Conservation (phyloP, 148 eudicot genomes). For the Amaranthus palmeri region DNA sequence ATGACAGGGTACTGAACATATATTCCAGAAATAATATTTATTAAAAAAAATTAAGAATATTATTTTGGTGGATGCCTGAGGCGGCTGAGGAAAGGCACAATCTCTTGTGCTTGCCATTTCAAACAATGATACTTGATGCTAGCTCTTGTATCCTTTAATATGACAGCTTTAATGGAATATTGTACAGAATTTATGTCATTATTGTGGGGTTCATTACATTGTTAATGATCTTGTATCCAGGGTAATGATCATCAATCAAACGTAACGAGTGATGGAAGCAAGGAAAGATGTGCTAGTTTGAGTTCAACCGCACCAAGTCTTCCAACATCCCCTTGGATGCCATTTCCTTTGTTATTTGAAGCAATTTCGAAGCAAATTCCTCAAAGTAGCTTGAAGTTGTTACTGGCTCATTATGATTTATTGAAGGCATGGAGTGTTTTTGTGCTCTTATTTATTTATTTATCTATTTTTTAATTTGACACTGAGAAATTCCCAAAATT, state of each 20-base stretch:
- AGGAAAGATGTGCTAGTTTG: slow-evolving; percentile 33
- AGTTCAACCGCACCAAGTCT: slow-evolving; percentile 33
- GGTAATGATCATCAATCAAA: slow-evolving; percentile 29
- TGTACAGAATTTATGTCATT: neutral
- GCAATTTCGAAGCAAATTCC: slow-evolving; percentile 55
- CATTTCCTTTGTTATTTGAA: slow-evolving; percentile 61
- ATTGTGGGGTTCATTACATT: neutral
- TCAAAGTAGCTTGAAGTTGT: slow-evolving; percentile 44
- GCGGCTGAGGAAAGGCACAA: too few species aligned
- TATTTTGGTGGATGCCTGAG: too few species aligned
- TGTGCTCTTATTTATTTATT: neutral
- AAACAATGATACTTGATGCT: neutral
- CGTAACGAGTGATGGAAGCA: slow-evolving; percentile 30
- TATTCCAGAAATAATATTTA: too few species aligned
- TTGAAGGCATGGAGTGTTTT: slow-evolving; percentile 41
- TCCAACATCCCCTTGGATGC: slow-evolving; percentile 84
- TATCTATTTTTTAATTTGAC: neutral
- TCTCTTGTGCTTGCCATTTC: too few species aligned
- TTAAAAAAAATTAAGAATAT: too few species aligned
- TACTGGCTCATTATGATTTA: slow-evolving; percentile 42
- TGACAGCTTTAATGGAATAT: neutral
- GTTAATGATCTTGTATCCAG: slow-evolving; percentile 8
- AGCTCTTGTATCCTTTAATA: neutral
- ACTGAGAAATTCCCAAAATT: neutral
- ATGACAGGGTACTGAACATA: too few species aligned